Evolutionary conservation across 495 filamentous ascomycete species (phyloP), one percentile per base, ranked within the genome.

Genomic region (Daldinia decipiens): DNA sequence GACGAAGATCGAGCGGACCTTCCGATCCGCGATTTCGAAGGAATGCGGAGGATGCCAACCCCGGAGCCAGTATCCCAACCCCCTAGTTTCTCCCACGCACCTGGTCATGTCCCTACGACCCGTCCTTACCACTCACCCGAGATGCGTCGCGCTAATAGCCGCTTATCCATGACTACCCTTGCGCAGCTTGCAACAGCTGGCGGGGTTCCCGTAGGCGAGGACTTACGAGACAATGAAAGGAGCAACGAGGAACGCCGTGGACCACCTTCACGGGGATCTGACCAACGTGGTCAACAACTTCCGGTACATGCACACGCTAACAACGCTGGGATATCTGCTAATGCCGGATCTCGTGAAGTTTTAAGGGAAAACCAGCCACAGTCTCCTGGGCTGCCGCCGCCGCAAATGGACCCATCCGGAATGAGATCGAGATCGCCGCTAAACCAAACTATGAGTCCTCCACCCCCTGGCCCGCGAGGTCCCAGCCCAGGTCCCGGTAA

Each of bases 111-210:
- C 62, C 94, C 94, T 6, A 78, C 81, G 11, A 88, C 84, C 32
- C 85, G 89, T 63, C 92, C 93, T 4, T 87, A 90, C 66, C 85
- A 89, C 50, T 88, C 91, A 31, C 85, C 89, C n/a, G 91, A 94
- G 68, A 82, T 93, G 77, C 88, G 91, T 54, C 86, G 88, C 62
- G 91, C 90, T 59, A 94, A 91, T 61, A 93, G 89, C 68, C 88
- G 92, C 11, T 88, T 98, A 79, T 97, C 94, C 24, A 83, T 87
- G 62, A 89, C 88, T 4, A 98, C 94, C 15, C 83, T 98, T 8
- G 84, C 88, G 1, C 92, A 97, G 73, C 75, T 98, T 55, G 86
- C 86, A 32, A 89, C 88, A 43, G 90, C 90, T 40, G 87, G 87
- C 15, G 86, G 83, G 19, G 73, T 87, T 55, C 78, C 78, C 4